These are phyloP conservation scores for Anacardium occidentale DNA, from an alignment of 345 rosid genomes.

Conservation along the genomic window DNA sequence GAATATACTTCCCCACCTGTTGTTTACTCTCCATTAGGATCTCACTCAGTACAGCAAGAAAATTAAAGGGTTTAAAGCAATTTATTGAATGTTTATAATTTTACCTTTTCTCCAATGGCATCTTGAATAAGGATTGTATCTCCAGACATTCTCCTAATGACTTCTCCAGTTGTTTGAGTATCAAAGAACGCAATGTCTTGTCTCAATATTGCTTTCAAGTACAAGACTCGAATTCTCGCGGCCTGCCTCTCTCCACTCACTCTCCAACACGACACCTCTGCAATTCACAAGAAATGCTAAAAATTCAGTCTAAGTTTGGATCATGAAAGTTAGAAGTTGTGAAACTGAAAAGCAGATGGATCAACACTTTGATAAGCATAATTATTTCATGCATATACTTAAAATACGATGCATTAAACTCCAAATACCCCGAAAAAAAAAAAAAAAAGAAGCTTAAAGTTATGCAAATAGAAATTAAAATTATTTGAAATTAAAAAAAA, in stretches of 20 bases:
- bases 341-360: too few species aligned
- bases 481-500: too few species aligned
- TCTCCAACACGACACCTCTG: conserved; percentile 94
- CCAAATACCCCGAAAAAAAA: not conserved
- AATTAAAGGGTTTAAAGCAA: too few species aligned
- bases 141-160: conserved; percentile 88
- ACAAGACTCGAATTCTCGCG: conserved; percentile 62
- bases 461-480: too few species aligned
- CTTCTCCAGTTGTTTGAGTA: conserved; percentile 90
- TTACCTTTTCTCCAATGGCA: conserved; percentile 91
- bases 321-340: too few species aligned
- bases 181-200: conserved; percentile 85
- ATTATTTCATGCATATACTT: not conserved
- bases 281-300: conserved; percentile 16
- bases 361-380: too few species aligned
- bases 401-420: not conserved
- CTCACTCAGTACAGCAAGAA: not conserved
- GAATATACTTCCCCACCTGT: conserved; percentile 79
- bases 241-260: conserved; percentile 87
- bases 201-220: conserved; percentile 73
- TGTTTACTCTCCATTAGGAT: not conserved
- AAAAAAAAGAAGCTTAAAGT: not conserved
- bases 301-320: too few species aligned
- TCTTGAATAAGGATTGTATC: conserved; percentile 91
- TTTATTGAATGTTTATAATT: too few species aligned